These are phyloP conservation scores for Lactarius indigo DNA, from an alignment of 768 basidiomycete genomes.

Conservation along the genomic window DNA sequence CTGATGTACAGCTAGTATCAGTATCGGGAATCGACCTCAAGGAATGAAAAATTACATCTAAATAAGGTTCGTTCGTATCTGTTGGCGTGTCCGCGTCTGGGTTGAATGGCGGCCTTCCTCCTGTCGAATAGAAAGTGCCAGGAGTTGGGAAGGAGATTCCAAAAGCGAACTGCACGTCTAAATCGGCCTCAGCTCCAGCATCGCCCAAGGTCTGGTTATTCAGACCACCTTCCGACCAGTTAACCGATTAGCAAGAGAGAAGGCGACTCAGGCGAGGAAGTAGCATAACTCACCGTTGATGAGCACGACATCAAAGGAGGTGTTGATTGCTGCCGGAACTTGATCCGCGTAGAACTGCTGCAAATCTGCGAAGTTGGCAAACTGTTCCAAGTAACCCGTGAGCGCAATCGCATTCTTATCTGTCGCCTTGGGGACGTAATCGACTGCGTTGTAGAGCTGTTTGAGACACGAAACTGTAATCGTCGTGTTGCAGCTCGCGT, in stretches of 20 bases:
- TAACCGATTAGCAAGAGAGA: neutral
- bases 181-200: constrained; percentile 62
- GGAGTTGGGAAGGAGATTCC: constrained; percentile 62
- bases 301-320: constrained; percentile 50
- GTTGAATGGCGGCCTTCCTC: constrained; percentile 56
- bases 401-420: constrained; percentile 34
- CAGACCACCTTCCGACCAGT: constrained; percentile 40
- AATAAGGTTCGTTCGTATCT: constrained; percentile 50
- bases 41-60: constrained; percentile 32
- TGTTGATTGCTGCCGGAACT: constrained; percentile 33
- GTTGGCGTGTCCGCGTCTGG: constrained; percentile 42
- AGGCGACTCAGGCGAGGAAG: too few relatives aligned
- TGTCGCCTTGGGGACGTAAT: constrained; percentile 28
- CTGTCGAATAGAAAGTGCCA: constrained; percentile 58
- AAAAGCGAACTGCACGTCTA: constrained; percentile 66
- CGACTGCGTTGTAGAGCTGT: constrained; percentile 36
- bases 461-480: constrained; percentile 36
- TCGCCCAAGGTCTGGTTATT: constrained; percentile 52
- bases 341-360: constrained; percentile 34
- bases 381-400: constrained; percentile 37
- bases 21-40: neutral
- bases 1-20: constrained; percentile 30
- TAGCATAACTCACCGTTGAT: constrained; percentile 44
- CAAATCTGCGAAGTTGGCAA: constrained; percentile 33
- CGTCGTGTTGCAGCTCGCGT: constrained; percentile 36